Percentiles rank a stretch among this genome's conserved stretches.
These are phyloP conservation scores for Fusarium sp. DNA, from an alignment of 2,329 filamentous ascomycete species.

Conservation along the genomic window DNA sequence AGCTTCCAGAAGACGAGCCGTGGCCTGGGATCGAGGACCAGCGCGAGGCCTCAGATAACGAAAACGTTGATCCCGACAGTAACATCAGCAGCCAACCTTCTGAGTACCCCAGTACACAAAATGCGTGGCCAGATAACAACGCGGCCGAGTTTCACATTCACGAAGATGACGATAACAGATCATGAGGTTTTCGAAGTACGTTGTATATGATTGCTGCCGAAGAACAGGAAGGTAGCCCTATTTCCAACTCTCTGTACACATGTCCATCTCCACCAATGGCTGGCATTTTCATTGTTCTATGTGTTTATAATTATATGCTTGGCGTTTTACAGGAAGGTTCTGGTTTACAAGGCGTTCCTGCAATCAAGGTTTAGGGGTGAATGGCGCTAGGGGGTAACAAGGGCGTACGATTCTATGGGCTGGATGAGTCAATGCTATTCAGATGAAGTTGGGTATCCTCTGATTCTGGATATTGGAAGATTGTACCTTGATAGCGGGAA, in stretches of 20 bases:
- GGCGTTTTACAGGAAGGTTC: conserved; percentile 18
- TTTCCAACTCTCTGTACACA: conserved; percentile 6
- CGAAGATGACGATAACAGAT: conserved; percentile 47
- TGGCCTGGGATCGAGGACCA: conserved; percentile 66
- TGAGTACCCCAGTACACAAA: conserved; percentile 64
- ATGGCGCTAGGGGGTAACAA: background rate
- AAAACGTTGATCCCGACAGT: conserved; percentile 59
- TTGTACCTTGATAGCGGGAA: conserved; percentile 17
- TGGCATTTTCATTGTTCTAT: conserved; percentile 3
- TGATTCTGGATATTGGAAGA: background rate
- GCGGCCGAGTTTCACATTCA: conserved; percentile 51
- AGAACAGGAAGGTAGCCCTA: conserved; percentile 2
- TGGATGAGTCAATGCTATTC: background rate
- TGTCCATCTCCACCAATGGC: background rate
- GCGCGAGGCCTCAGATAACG: conserved; percentile 56
- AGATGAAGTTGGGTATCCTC: background rate
- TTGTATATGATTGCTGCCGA: conserved; percentile 11
- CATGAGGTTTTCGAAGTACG: conserved; percentile 16
- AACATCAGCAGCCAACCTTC: conserved; percentile 62
- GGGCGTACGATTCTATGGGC: conserved; percentile 5
- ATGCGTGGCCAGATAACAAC: conserved; percentile 49
- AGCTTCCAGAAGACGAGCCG: conserved; percentile 62
- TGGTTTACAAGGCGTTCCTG: conserved; percentile 28
- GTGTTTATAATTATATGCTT: conserved; percentile 8
- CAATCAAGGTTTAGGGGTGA: conserved; percentile 1